Evolutionary conservation across 1,139 yeast species (phyloP), one percentile per base, ranked within the genome.

Genomic region (Suhomyces anneliseae): DNA sequence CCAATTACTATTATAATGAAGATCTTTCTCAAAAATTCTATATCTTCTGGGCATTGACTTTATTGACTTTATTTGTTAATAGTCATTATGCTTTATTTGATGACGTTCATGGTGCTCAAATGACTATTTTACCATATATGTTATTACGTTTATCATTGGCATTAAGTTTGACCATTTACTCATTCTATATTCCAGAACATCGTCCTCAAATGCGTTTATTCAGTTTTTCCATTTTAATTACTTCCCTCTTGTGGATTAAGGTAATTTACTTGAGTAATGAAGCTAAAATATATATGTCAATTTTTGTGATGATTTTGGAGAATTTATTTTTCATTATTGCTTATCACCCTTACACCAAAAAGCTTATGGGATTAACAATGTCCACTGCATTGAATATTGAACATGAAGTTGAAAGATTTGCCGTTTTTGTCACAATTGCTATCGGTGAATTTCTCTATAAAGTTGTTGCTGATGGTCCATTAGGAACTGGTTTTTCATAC

Each of bases 341-440:
- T 34, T 79, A 70, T 54, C 83, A 78, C 52, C 86, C 87, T 2
- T 57, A 60, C 59, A 63, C 72, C 45, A 82, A 81, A 56, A 68
- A 59, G 41, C 14, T 64, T 26, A 48, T 82, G 54, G 62, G 67
- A 7, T 58, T 78, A 43, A 72, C 70, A 11, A 74, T 71, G 47
- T 76, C 85, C 6, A 82, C 89, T 0, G 88, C 88, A 0, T 62
- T 82, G 49, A 83, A 82, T 56, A 79, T 84, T 48, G 87, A 83
- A 56, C 88, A 83, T 56, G 87, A 82, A 57, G 85, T 81, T 24
- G 89, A 83, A 59, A 64, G 89, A 47, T 75, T 74, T 56, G 72
- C 76, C 2, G 79, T 82, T 0, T 83, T 83, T 58, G 83, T 74
- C 45, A 78, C 83, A 52, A 82, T 83, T 64, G 87, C 87, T 7